Conservation (phyloP, 1,139 yeast genomes). For the Pichia cactophila region DNA sequence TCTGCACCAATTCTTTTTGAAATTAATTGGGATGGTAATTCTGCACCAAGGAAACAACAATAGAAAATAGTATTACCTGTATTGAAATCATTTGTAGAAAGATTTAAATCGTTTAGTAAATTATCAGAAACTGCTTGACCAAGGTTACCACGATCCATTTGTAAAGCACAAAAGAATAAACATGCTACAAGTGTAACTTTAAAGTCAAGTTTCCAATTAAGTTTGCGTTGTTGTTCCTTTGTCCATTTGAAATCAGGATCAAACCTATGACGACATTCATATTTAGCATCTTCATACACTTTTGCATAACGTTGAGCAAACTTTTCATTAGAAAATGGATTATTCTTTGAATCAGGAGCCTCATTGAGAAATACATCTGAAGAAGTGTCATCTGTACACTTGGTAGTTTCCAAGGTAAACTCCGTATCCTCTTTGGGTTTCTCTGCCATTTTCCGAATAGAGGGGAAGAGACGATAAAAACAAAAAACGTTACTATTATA, state of each 20-base stretch:
- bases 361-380: conserved; percentile 1
- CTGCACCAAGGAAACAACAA: conserved; percentile 41
- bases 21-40: conserved; percentile 48
- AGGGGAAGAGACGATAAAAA: no score
- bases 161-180: conserved; percentile 43
- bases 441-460: no score
- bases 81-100: conserved; percentile 43
- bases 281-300: conserved; percentile 35
- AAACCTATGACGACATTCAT: conserved; percentile 37
- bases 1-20: conserved; percentile 49
- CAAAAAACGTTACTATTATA: no score
- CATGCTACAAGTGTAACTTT: conserved; percentile 42
- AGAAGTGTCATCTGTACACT: not conserved
- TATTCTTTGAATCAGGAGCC: conserved; percentile 12
- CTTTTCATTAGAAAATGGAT: conserved; percentile 32
- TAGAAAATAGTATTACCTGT: conserved; percentile 40
- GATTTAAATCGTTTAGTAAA: conserved; percentile 35
- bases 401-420: no score
- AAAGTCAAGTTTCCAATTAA: conserved; percentile 38
- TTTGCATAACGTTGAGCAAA: conserved; percentile 35
- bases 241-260: conserved; percentile 42
- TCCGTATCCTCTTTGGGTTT: no score
- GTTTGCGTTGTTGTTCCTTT: conserved; percentile 34
- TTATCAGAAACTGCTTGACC: conserved; percentile 45
- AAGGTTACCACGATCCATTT: conserved; percentile 45